Conservation (phyloP, 2,329 filamentous ascomycete species). For the Curvularia spicifera region DNA sequence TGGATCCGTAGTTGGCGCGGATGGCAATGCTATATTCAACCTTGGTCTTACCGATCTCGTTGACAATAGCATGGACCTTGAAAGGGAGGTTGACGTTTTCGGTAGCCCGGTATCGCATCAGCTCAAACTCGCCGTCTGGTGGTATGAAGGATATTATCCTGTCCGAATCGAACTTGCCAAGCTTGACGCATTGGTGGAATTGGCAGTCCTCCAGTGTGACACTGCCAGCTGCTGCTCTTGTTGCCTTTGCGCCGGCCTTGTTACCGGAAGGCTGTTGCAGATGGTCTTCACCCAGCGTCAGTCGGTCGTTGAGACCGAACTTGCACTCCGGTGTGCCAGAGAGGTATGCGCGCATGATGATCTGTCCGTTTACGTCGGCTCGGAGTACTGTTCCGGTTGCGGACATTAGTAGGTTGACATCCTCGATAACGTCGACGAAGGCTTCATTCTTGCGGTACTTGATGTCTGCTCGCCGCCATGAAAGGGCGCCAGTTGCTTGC, state of each 20-base stretch:
- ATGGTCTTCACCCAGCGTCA: slow-evolving; percentile 76
- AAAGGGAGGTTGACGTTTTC: slow-evolving; percentile 99
- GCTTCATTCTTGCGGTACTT: slow-evolving; percentile 99
- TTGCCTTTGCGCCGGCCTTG: slow-evolving; percentile 81
- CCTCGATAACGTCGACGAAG: slow-evolving; percentile 98
- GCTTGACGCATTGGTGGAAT: slow-evolving; percentile 98
- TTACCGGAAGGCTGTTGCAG: slow-evolving; percentile 74
- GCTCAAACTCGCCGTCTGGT: slow-evolving; percentile 95
- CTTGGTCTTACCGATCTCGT: slow-evolving; percentile 94
- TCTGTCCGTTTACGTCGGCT: slow-evolving; percentile 95
- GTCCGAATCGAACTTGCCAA: slow-evolving; percentile 95
- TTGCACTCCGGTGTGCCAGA: slow-evolving; percentile 98
- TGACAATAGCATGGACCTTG: slow-evolving; percentile 98
- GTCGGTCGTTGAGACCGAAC: slow-evolving; percentile 93
- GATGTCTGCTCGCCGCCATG: slow-evolving; percentile 96
- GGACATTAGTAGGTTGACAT: slow-evolving; percentile 99
- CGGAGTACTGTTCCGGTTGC: slow-evolving; percentile 92
- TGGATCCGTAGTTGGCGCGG: slow-evolving; percentile 93
- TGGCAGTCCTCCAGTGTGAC: slow-evolving; percentile 98
- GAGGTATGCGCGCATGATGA: slow-evolving; percentile 97
- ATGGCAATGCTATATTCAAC: slow-evolving; percentile 99
- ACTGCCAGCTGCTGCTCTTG: slow-evolving; percentile 91
- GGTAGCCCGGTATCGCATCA: slow-evolving; percentile 97
- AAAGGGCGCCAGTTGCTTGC: slow-evolving; percentile 96
- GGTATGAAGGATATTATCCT: slow-evolving; percentile 97